Percentiles rank a stretch among this genome's conserved stretches.
Conservation (phyloP, 2,329 filamentous ascomycete genomes). For the Pyrenochaeta sp. region DNA sequence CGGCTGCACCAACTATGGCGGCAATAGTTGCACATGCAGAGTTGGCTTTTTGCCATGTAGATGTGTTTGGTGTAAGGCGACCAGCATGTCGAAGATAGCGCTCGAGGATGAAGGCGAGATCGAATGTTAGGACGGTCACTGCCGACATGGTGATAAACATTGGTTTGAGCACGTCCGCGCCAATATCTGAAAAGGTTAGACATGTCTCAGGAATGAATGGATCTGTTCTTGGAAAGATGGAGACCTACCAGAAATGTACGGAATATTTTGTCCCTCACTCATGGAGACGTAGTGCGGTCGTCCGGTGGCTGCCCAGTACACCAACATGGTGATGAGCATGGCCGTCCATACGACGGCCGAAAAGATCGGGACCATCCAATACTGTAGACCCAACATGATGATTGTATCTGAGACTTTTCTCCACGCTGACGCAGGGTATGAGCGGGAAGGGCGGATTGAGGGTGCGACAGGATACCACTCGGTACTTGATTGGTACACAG, state of each 20-base stretch:
- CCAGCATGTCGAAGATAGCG: slow-evolving; percentile 85
- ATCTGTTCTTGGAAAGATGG: neutral
- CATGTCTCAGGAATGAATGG: neutral
- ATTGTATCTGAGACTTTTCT: too few species aligned
- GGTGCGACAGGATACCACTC: neutral
- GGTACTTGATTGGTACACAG: slow-evolving; percentile 6
- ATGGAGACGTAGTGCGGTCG: slow-evolving; percentile 68
- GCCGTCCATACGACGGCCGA: slow-evolving; percentile 61
- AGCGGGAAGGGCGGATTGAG: too few species aligned
- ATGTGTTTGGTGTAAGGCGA: slow-evolving; percentile 77
- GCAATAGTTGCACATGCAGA: slow-evolving; percentile 68
- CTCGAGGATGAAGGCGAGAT: slow-evolving; percentile 80
- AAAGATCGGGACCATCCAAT: slow-evolving; percentile 72
- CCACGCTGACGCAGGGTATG: too few species aligned
- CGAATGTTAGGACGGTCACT: slow-evolving; percentile 79
- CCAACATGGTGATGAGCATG: slow-evolving; percentile 73
- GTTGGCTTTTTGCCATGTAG: slow-evolving; percentile 68
- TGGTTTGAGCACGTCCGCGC: slow-evolving; percentile 71
- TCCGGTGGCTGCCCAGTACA: slow-evolving; percentile 71
- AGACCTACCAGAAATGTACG: slow-evolving; percentile 71
- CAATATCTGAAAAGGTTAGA: slow-evolving; percentile 56
- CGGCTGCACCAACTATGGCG: slow-evolving; percentile 77
- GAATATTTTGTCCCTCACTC: slow-evolving; percentile 64
- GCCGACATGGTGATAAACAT: slow-evolving; percentile 77
- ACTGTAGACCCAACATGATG: slow-evolving; percentile 53